Evolutionary conservation across 225 moss, liverwort and hornwort genomes (phyloP), one percentile per base, ranked within the genome.

Genomic region (Ulota crispa): DNA sequence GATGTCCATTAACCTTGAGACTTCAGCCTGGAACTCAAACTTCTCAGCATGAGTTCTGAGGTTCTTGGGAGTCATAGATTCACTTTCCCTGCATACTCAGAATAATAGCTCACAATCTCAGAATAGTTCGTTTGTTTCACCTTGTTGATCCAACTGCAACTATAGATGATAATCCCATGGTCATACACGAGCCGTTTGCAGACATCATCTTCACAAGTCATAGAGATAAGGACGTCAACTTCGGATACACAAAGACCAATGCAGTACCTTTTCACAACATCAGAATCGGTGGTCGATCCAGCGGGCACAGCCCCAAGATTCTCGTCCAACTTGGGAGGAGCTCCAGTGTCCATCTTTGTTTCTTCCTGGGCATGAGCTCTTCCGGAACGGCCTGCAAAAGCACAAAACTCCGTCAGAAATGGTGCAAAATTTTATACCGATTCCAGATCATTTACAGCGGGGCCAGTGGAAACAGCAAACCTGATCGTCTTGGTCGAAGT

Each of bases 1-100:
- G 63, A 99, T 99, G 81, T 99, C 99, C 99, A 99, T 99, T 89
- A 99, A 90, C 82, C 99, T 90, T n/a, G 99, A 96, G 43, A 99
- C 99, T 86, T 99, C 99, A n/a, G 99, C 99, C 86, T 99, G 99
- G 84, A 99, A 99, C 89, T 99, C 99, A 56, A 84, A 99, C 88
- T 99, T 99, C 82, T 99, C 94, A n/a, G 93, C 87, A 55, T 91
- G 42, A n/a, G 81, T 81, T 81, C 94, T 92, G 62, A 96, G 83
- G 70, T 88, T 85, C 83, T 86, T 96, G 5, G 87, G 84, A 66
- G 92, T 78, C 67, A 89, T 94, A 20, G 99, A 94, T 69, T 96
- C 96, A 15, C 90, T 86, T 85, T 99, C 99, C 89, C 99, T 99
- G 88, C 77, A 92, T 5, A 64, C 68, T 26, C 32, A 85, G 42